Evolutionary conservation across 2,329 filamentous ascomycete genomes (phyloP), one percentile per base, ranked within the genome.

Genomic region (Ceratocystis lukuohia): DNA sequence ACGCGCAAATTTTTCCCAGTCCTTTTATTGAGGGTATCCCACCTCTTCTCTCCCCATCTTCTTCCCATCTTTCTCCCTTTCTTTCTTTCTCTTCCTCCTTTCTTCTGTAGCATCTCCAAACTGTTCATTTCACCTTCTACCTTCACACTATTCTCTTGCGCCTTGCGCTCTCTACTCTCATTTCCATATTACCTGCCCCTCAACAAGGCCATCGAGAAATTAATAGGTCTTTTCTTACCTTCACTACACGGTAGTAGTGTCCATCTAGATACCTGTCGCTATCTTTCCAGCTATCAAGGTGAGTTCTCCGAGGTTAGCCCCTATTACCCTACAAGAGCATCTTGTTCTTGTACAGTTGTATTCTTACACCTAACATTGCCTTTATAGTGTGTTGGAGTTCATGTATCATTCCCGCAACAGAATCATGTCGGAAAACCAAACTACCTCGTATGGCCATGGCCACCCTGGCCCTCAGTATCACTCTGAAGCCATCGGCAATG

Each of bases 1-100:
- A 25, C 25, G 61, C 33, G n/a, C 50, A 61, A 45, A 56, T 45
- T 63, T 65, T 48, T 61, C 48, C 30, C 33, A 20, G 48, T 25
- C 48, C 48, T 37, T 25, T 61, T 62, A 66, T 67, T 65, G 65
- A 56, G 67, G 53, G 37, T 68, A 62, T 59, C 68, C 69, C 69
- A 70, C 71, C 72, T 70, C 74, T 72, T 64, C 61, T 67, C 72
- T 71, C 73, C 71, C 70, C 22, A n/a, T 61, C 64, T 67, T 61
- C 62, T 53, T 62, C 65, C 53, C 41, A 25, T 46, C 44, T 33
- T 61, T 67, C 61, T 64, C 64, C 37, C 33, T 41, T 67, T 46
- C 37, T 64, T 61, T 64, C 59, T 50, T 17, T 57, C 61, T 48
- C 17, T 37, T 66, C 30, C 41, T 50, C 46, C 30, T 53, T 62